Base-by-base conservation (phyloP, 2,329 filamentous ascomycete genomes). In the Ilyonectria destructans region DNA sequence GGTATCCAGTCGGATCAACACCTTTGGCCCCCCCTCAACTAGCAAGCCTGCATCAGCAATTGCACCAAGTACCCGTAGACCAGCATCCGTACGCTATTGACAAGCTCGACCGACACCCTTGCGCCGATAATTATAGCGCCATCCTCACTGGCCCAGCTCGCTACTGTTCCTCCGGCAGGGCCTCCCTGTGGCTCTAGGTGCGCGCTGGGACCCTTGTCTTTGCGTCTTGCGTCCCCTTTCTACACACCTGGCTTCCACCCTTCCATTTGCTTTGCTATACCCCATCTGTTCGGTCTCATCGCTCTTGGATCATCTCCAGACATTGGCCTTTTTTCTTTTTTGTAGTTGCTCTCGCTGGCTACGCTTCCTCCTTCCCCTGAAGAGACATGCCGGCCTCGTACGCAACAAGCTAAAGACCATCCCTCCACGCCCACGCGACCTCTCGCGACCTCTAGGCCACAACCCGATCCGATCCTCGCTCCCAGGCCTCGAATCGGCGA, bases 401-500 rank as follows among this genome's bases (percentile, higher is more conserved):
- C 49, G 21, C 33, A 23, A 35, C 48, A 12, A 33, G 58, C 51
- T 46, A 55, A 55, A 43, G n/a, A 56, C 37, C 12, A 15, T 40
- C 40, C 40, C 40, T n/a, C 51, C 58, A 54, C 58, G 37, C 37
- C 51, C 9, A 21, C 48, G 31, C 43, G 26, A 37, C 45, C 40
- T 43, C 17, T 43, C 40, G 40, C 31, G 57, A n/a, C 31, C 29
- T 35, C 26, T n/a, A 15, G 10, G 19, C 5, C 29, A 26, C 15
- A 15, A 19, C 33, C 52, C 29, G 31, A 54, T 33, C 29, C 40
- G 29, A 49, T 40, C 43, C 17, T 33, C 13, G 54, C 63, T 33
- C 8, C 56, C 63, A 71, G 77, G 73, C 57, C 74, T 77, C 73
- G 72, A 73, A 51, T 65, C 61, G 69, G 73, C 74, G 75, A 77